These are phyloP conservation scores for Pleurotus giganteus DNA, from an alignment of 768 basidiomycete genomes.

Conservation along the genomic window DNA sequence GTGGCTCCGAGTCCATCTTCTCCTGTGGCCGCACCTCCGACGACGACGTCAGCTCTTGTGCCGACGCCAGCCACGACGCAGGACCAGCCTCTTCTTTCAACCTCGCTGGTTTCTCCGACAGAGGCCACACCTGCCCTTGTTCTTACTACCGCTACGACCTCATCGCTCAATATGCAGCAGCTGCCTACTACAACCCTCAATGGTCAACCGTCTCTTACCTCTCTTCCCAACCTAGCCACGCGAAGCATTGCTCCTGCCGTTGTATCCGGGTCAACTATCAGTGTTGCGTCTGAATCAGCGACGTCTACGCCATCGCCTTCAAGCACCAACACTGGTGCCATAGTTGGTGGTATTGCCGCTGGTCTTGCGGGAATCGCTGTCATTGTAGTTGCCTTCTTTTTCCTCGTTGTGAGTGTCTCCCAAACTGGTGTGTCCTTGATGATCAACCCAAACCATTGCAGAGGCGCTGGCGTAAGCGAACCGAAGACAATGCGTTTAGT, in stretches of 20 bases:
- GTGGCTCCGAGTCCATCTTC: not conserved
- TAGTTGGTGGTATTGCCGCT: conserved; percentile 45
- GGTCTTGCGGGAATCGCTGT: conserved; percentile 40
- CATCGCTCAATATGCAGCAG: not conserved
- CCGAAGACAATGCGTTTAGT: conserved; percentile 48
- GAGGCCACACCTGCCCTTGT: not conserved
- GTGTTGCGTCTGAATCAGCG: conserved; percentile 15
- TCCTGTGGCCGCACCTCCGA: too few species aligned
- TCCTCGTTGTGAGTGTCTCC: conserved; percentile 40
- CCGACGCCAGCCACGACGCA: too few species aligned
- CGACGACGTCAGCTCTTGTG: not conserved
- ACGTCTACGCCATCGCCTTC: conserved; percentile 12
- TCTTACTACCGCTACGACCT: not conserved
- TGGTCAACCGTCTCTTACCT: not conserved
- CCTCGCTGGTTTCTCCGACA: too few species aligned
- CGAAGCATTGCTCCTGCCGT: conserved; percentile 1
- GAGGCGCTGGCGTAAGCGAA: conserved; percentile 42
- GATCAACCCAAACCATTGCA: conserved; percentile 18
- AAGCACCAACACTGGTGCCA: conserved; percentile 25
- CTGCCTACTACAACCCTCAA: not conserved
- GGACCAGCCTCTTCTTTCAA: too few species aligned
- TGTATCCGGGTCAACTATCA: not conserved
- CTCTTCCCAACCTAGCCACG: not conserved
- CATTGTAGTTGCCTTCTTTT: conserved; percentile 40
- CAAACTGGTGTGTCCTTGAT: conserved; percentile 1